Evolutionary conservation across 352 stramenopile genomes (phyloP).

Genomic region (Phytopythium vexans): DNA sequence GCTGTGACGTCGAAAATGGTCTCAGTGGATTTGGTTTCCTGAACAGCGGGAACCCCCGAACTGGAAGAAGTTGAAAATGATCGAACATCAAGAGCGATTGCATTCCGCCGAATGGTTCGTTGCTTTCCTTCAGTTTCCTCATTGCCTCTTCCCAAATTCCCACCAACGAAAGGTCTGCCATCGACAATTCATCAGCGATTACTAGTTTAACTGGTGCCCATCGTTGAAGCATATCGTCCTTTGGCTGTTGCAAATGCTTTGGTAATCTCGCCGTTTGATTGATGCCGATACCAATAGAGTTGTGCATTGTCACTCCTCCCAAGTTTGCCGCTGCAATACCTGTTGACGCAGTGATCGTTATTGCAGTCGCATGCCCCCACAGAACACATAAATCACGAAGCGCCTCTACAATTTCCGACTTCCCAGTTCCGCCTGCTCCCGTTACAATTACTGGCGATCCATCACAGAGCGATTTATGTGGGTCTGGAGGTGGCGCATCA

Average conservation of each 20-base stretch:
- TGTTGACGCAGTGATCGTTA: slow-evolving; percentile 6
- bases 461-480: neutral
- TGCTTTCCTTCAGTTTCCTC: slow-evolving; percentile 10
- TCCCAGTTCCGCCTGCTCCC: slow-evolving; percentile 15
- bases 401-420: slow-evolving; percentile 15
- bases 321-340: slow-evolving; percentile 18
- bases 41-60: slow-evolving; percentile 7
- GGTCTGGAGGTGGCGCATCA: neutral
- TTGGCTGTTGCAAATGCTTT: slow-evolving; percentile 2
- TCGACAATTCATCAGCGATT: slow-evolving; percentile 20
- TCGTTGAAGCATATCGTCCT: slow-evolving; percentile 3
- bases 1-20: slow-evolving; percentile 1
- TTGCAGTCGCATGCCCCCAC: slow-evolving; percentile 4
- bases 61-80: slow-evolving; percentile 7
- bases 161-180: slow-evolving; percentile 19
- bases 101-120: slow-evolving; percentile 8
- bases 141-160: too few species aligned
- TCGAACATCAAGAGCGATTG: slow-evolving; percentile 15
- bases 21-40: neutral
- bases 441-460: slow-evolving; percentile 8
- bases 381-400: neutral
- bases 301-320: slow-evolving; percentile 17
- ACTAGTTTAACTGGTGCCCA: slow-evolving; percentile 16
- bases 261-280: slow-evolving; percentile 3
- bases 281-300: slow-evolving; percentile 10